Evolutionary conservation across 225 moss, liverwort and hornwort genomes (phyloP).

Genomic region (Climacium dendroides): DNA sequence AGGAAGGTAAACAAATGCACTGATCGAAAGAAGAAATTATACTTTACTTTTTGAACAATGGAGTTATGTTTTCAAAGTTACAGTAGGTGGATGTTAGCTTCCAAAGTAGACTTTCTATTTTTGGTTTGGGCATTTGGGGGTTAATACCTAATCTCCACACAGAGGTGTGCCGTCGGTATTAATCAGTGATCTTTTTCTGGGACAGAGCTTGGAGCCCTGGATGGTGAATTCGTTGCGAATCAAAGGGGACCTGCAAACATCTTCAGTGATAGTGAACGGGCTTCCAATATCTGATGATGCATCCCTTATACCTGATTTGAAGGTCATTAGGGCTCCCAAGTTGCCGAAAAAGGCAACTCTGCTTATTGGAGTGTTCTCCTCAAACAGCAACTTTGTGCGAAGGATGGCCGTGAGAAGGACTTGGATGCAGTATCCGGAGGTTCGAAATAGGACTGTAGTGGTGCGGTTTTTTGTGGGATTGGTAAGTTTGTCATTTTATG

Average conservation of each 20-base stretch:
- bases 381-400: slow-evolving; percentile 79
- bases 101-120: not conserved
- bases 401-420: slow-evolving; percentile 90
- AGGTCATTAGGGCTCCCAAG: slow-evolving; percentile 64
- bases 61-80: not conserved
- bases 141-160: not conserved
- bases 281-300: slow-evolving; percentile 76
- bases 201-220: slow-evolving; percentile 80
- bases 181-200: not conserved
- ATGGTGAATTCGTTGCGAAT: slow-evolving; percentile 57
- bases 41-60: not conserved
- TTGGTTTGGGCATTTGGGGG: not conserved
- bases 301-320: slow-evolving; percentile 35
- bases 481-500: slow-evolving; percentile 29
- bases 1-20: not conserved
- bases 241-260: slow-evolving; percentile 46
- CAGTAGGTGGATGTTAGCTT: not conserved
- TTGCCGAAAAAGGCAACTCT: slow-evolving; percentile 35
- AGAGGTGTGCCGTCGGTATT: not conserved
- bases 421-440: slow-evolving; percentile 89
- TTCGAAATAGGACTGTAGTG: slow-evolving; percentile 76
- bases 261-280: slow-evolving; percentile 69
- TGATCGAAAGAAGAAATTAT: not conserved
- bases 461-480: slow-evolving; percentile 97
- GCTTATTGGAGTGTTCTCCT: slow-evolving; percentile 82